Conservation (phyloP, 495 filamentous ascomycete species). For the Tuber indicum region DNA sequence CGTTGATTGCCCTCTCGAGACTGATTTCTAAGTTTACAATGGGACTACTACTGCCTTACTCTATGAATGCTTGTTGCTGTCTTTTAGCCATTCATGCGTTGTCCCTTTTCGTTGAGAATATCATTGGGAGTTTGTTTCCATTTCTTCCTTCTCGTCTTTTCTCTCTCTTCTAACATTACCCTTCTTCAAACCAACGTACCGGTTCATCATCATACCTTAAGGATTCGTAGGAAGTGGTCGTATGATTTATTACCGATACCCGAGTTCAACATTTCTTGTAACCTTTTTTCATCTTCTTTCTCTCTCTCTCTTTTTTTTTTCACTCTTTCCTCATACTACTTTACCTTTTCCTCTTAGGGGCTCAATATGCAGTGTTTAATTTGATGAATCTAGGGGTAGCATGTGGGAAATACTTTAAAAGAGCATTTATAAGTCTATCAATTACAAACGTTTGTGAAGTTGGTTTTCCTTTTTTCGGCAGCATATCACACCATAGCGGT, state of each 20-base stretch:
- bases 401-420: background rate
- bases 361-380: background rate
- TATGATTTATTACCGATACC: background rate
- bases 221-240: background rate
- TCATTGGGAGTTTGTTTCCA: constrained; percentile 23
- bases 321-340: constrained; percentile 5
- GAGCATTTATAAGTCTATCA: background rate
- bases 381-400: constrained; percentile 8
- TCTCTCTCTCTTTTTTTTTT: constrained; percentile 2
- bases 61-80: background rate
- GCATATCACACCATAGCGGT: background rate
- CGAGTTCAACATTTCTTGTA: background rate
- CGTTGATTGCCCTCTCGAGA: constrained; percentile 86
- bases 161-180: background rate
- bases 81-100: background rate
- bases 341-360: background rate
- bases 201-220: background rate
- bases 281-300: background rate
- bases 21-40: constrained; percentile 31
- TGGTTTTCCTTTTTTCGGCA: background rate
- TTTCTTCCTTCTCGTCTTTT: constrained; percentile 9
- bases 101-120: constrained; percentile 14
- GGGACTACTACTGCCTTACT: background rate
- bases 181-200: constrained; percentile 2
- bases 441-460: background rate